phyloP scores from a whole-genome alignment of 805 yeast genomes.

The Cyberlindnera saturnus region DNA sequence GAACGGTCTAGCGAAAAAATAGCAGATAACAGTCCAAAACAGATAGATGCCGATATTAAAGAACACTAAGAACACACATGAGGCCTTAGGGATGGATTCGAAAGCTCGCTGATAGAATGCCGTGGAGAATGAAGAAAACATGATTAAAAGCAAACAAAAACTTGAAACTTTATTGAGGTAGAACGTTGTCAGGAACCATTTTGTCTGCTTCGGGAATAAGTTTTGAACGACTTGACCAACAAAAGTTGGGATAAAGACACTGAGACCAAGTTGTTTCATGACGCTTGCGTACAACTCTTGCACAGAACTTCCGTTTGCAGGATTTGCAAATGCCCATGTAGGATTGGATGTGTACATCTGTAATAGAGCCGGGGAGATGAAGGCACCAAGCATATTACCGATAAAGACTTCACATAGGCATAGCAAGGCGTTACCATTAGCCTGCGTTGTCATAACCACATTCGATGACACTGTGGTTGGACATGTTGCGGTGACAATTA shows the following conservation, averaged over 20 bases:
- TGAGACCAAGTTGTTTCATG: constrained; percentile 81
- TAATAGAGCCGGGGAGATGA: constrained; percentile 77
- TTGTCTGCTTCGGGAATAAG: constrained; percentile 56
- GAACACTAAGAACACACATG: constrained; percentile 72
- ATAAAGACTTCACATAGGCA: constrained; percentile 81
- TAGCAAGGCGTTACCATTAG: constrained; percentile 75
- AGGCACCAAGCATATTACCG: constrained; percentile 82
- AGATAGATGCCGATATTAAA: constrained; percentile 78
- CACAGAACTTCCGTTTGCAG: constrained; percentile 52
- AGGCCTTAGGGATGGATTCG: constrained; percentile 56
- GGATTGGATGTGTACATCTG: constrained; percentile 58
- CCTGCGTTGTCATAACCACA: constrained; percentile 85
- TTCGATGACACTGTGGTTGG: constrained; percentile 92
- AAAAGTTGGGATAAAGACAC: constrained; percentile 78
- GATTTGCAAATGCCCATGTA: constrained; percentile 74
- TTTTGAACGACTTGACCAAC: constrained; percentile 86
- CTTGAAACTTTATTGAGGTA: constrained; percentile 69
- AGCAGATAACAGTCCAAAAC: constrained; percentile 66
- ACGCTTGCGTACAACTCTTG: constrained; percentile 60
- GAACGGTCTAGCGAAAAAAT: constrained; percentile 52
- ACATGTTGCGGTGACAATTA: constrained; percentile 77
- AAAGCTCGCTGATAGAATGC: constrained; percentile 84
- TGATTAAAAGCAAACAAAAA: constrained; percentile 69
- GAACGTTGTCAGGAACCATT: constrained; percentile 52
- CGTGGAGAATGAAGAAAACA: constrained; percentile 77